Base-by-base conservation (phyloP, 2,329 filamentous ascomycete species). In the Aureobasidium vineae region DNA sequence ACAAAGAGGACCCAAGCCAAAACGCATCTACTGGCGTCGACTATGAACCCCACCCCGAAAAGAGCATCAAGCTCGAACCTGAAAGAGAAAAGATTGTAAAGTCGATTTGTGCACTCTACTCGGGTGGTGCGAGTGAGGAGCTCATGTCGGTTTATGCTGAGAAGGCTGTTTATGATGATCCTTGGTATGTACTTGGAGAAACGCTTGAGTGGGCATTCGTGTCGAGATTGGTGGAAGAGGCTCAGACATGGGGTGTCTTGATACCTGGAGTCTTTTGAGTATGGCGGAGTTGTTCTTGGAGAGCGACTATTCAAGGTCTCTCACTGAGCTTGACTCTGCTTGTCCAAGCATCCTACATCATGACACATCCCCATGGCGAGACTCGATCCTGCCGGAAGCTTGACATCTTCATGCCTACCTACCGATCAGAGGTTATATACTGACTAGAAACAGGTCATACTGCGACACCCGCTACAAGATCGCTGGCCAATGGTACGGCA, bases 381-480 rank as follows among this genome's bases (percentile, higher is more conserved):
- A 36, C 33, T 36, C 33, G 33, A 36, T 36, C 13, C 10, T 15
- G 21, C 5, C 15, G 21, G 3, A 0, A 47, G 21, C 21, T 47
- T 13, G 3, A 26, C 21, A 1, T 5, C 5, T 19, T 2, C 5
- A 49, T 6, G 3, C 15, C 1, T 5, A 8, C 23, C 7, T 1
- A 28, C 6, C 23, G n/a, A n/a, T n/a, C 79, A 1, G 72, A 82
- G 28, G 8, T 2, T 82, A 82, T 68, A 80, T 77, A 71, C 69
- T 67, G 21, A 61, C 26, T 7, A 41, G 10, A 19, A 5, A 43
- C 7, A 64, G 61, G 61, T 64, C 61, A 68, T 83, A 80, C 69
- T 83, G 80, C 69, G 80, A 84, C 70, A 82, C 79, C 0, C 71
- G 80, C 61, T 82, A 81, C 68, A 83, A 83, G 70, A 83, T 84